Base-by-base conservation (phyloP, 257 asterid species). In the Voacanga thouarsii region DNA sequence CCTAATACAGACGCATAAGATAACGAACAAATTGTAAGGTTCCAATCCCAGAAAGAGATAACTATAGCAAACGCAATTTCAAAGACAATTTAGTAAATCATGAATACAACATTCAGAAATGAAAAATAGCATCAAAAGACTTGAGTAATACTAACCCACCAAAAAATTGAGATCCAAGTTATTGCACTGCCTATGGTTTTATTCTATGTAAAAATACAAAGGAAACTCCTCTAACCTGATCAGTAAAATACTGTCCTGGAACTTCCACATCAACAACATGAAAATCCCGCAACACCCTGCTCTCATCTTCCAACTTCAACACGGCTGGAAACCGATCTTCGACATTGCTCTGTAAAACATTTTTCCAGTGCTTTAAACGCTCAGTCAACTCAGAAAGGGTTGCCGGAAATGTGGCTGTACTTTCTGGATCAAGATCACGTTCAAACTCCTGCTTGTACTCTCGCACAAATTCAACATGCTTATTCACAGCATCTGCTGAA, bases 311-410 rank as follows among this genome's bases (percentile, higher is more conserved):
- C 89, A 96, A 79, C 90, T 93, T 96, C 85, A 96, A 75, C 78
- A 93, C 95, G 84, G 99, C 97, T 15, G 99, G 98, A 85, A 93
- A 96, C 44, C 99, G 91, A 79, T 96, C 99, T 81, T 96, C 99
- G 65, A 96, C 98, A 74, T 96, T 96, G 88, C 97, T 87, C 82
- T 96, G 99, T 65, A 96, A 89, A 81, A 96, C 89, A 88, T 96
- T 92, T 85, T 96, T 96, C 99, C 99, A 96, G 87, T 90, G 99
- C 83, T 96, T 96, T 83, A 96, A 79, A 66, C 94, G 84, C 83
- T 93, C 99, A 57, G 99, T 96, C 81, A 96, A 89, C 75, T 96
- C 99, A 76, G 97, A 85, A 71, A 96, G 98, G 79, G 98, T 93
- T 59, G 91, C 94, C 15, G 99, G 99, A 79, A 96, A 96, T 39